Evolutionary conservation across 345 rosid species (phyloP), one percentile per base, ranked within the genome.

Genomic region (Viola odorata): DNA sequence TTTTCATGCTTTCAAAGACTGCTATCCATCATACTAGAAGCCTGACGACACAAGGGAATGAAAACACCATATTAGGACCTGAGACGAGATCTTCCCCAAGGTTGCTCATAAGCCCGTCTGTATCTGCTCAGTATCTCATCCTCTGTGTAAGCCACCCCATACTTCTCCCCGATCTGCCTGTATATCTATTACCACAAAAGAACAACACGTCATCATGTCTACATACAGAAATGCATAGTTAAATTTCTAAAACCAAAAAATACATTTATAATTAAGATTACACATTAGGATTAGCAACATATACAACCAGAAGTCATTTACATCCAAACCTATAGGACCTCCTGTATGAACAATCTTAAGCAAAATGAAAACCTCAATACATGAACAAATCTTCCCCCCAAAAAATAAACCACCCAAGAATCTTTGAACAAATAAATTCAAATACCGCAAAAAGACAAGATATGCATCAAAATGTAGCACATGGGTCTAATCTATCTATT

Each of bases 41-140:
- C 32, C 32, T 23, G 2, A 23, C 2, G 32, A 23, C 32, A 23
- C 1, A 23, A 23, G 32, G 32, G 32, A 23, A 23, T 23, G 52
- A 16, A 59, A 12, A 59, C 39, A 4, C 41, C 1, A 23, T 23
- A 23, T 23, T 2, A 23, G 32, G 44, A 92, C 99, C 99, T 90
- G 76, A 86, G 99, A 68, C 95, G 96, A 65, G 97, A 94, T 73
- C 77, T 75, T 4, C 96, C 96, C 99, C 96, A 94, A 54, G 96
- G 99, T 64, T 86, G 91, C 78, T 69, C 88, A 75, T 94, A 94
- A 69, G 99, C 99, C 74, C 88, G 60, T 73, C 97, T 74, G 76
- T 84, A 94, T 74, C 95, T 78, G 63, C 62, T 64, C 64, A 94
- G 73, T 75, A 91, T 91, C 88, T 94, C 99, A 79, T 69, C 69